Evolutionary conservation across 805 yeast genomes (phyloP), one percentile per base, ranked within the genome.

Genomic region (Zygoascus flipseniorum): DNA sequence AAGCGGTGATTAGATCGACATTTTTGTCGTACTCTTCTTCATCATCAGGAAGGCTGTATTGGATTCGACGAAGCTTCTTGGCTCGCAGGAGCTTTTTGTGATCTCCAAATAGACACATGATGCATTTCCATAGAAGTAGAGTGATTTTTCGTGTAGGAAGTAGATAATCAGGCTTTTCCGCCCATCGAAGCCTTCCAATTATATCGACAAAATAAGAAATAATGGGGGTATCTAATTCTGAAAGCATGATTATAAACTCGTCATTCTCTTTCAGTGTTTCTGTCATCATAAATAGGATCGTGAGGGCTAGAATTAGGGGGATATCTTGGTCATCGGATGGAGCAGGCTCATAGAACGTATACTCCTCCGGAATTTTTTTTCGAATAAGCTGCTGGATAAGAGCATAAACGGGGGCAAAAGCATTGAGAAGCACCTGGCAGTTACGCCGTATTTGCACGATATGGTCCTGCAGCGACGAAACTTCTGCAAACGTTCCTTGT

Each of bases 181-280:
- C 14, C 83, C 86, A 81, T 58, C 86, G 76, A 87, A 92, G 84
- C 45, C 75, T 70, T 56, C 84, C 90, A 8, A 86, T 73, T 48
- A 77, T 74, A 42, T 70, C 66, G 1, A 80, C 68, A 6, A 86
- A 56, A 14, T 65, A 65, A 1, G 71, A 55, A 41, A 86, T 57
- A 1, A 86, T 16, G 31, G 76, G 71, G 0, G 67, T 50, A 2
- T 72, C 60, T 18, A 58, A 41, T 8, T 18, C 44, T 13, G 48
- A n/a, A 48, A 62, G 41, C 13, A 50, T 52, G 0, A 52, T 52
- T 19, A 58, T 52, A 32, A 71, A 60, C 31, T 51, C 51, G 8
- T 54, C 46, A 16, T 55, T 53, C 11, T 48, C 41, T 1, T 57
- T 48, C 14, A 52, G 47, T 4, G 55, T 35, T 39, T 56, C 54